Percentiles rank a stretch among this genome's conserved stretches.
phyloP scores from a whole-genome alignment of 2,329 filamentous ascomycete genomes.

The Colletotrichum kahawae region DNA sequence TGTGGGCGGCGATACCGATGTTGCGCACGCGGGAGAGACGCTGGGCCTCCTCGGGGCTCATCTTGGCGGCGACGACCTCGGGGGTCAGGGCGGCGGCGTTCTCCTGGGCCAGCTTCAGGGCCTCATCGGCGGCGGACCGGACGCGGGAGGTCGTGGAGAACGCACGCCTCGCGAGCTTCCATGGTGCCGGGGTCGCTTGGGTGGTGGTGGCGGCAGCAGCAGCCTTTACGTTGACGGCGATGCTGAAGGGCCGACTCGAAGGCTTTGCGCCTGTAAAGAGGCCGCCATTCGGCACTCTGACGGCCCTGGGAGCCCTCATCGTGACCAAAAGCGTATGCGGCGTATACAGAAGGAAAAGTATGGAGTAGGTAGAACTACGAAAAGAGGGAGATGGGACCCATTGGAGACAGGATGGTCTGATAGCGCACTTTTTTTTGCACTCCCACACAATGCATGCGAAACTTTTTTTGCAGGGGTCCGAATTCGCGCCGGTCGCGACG shows the following conservation, averaged over 20 bases:
- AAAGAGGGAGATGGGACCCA: constrained; percentile 14
- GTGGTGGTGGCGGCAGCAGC: neutral
- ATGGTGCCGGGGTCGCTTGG: neutral
- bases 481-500: constrained; percentile 19
- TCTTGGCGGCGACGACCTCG: constrained; percentile 74
- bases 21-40: constrained; percentile 86
- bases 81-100: constrained; percentile 57
- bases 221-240: constrained; percentile 27
- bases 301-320: constrained; percentile 44
- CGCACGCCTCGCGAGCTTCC: constrained; percentile 27
- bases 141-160: constrained; percentile 38
- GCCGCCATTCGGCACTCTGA: constrained; percentile 47
- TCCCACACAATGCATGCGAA: constrained; percentile 23
- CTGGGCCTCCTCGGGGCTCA: constrained; percentile 78
- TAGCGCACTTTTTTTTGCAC: constrained; percentile 21
- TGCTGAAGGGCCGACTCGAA: constrained; percentile 30
- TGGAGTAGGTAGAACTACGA: constrained; percentile 1
- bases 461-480: constrained; percentile 25
- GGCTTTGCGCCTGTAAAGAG: constrained; percentile 35
- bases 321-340: constrained; percentile 25
- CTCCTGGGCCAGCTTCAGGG: constrained; percentile 59
- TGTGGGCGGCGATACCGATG: constrained; percentile 98
- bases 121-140: constrained; percentile 41
- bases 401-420: constrained; percentile 18
- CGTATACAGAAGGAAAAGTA: neutral